phyloP scores from a whole-genome alignment of 331 rosid genomes.

The Malus hybrid region DNA sequence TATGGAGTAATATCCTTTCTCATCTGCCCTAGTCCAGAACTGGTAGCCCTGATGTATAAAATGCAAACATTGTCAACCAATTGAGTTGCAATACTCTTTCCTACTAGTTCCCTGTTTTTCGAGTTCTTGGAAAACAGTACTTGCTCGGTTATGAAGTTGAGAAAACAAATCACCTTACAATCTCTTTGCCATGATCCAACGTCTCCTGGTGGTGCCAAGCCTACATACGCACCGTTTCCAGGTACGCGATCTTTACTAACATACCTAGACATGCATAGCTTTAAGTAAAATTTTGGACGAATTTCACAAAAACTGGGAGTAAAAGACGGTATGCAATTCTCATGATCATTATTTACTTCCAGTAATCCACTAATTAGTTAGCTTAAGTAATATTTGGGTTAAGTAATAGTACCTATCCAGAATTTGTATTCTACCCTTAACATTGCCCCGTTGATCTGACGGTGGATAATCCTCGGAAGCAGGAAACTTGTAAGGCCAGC shows the following conservation, averaged over 20 bases:
- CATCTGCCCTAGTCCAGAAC: conserved; percentile 66
- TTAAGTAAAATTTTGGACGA: background rate
- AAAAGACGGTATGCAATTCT: too few species aligned
- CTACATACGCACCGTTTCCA: conserved; percentile 62
- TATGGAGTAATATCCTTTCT: conserved; percentile 55
- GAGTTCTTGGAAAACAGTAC: background rate
- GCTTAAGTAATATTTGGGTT: background rate
- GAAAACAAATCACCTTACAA: conserved; percentile 48
- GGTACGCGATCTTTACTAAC: conserved; percentile 27
- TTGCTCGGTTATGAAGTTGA: background rate
- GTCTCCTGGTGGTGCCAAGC: conserved; percentile 72
- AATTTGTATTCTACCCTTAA: conserved; percentile 56
- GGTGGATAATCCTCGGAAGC: conserved; percentile 55
- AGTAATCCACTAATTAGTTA: background rate
- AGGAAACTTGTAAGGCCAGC: conserved; percentile 82
- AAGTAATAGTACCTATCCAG: conserved; percentile 44
- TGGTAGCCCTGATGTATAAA: conserved; percentile 46
- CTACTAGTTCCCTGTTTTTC: background rate
- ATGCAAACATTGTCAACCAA: background rate
- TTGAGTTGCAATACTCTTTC: background rate
- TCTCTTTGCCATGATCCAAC: conserved; percentile 86
- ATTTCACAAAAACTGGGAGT: too few species aligned
- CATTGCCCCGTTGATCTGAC: conserved; percentile 59
- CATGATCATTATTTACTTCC: too few species aligned
- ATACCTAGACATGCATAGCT: conserved; percentile 23